Evolutionary conservation across 2,329 filamentous ascomycete genomes (phyloP), one percentile per base, ranked within the genome.

Genomic region (Beauveria australis): DNA sequence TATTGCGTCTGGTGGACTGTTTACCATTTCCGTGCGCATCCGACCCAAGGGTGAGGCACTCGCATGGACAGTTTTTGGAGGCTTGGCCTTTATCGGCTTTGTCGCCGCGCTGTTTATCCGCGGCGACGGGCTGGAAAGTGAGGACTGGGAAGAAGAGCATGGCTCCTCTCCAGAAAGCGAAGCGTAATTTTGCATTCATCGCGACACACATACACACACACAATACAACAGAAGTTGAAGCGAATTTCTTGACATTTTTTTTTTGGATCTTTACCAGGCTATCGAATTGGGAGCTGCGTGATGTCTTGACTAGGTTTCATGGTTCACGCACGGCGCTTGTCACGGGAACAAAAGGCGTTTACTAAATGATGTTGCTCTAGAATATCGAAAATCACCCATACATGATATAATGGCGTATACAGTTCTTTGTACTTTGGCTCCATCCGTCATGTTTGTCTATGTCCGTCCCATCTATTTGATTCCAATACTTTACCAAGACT

Each of bases 21-120:
- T 96, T 72, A 91, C 91, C 0, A 77, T 93, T 1, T 88, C 91
- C 0, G 88, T 85, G 0, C 81, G 83, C 53, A 80, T 96, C 5
- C 77, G 81, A 12, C 89, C 87, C 2, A 94, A 92, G 69, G 93
- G 94, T 1, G 92, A 96, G 73, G 85, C 86, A 1, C 75, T 97
- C 5, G 86, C 90, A 0, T 99, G 95, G 82, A 90, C 91, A 1
- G 73, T 96, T 0, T 97, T 97, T 71, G 92, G 89, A 0, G 91
- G 89, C 0, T 80, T 97, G 2, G 84, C 91, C 0, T 85, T 96
- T 37, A 62, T 92, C 0, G 94, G 93, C 0, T 96, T 93, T 76
- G 63, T 91, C 1, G 78, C 91, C 30, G 92, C 89, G 61, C 86
- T 93, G 62, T 87, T 89, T 1, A 93, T 97, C 64, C 80, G 85